Evolutionary conservation across 495 filamentous ascomycete genomes (phyloP).

Genomic region (Acidomyces sp.): DNA sequence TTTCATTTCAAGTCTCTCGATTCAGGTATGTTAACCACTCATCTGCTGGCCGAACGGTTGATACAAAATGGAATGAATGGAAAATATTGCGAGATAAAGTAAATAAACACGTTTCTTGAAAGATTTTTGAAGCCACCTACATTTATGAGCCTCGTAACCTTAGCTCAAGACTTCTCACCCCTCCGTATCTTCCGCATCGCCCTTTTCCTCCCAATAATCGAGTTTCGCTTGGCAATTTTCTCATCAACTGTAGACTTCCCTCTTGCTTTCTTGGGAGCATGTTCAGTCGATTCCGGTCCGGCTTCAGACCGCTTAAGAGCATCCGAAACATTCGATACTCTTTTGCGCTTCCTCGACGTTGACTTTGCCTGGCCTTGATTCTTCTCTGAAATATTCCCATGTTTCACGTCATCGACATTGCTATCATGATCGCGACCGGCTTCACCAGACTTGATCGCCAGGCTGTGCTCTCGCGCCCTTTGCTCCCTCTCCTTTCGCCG

Average conservation of each 20-base stretch:
- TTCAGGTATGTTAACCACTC: no score
- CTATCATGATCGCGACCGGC: no score
- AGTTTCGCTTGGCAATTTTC: slow-evolving; percentile 46
- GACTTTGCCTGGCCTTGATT: no score
- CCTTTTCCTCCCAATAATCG: slow-evolving; percentile 57
- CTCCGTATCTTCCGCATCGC: slow-evolving; percentile 41
- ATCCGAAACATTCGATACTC: neutral
- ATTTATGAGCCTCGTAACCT: no score
- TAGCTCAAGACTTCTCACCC: slow-evolving; percentile 16
- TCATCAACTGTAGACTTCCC: slow-evolving; percentile 31
- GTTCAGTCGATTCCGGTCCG: neutral
- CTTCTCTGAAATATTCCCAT: no score
- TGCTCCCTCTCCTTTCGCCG: slow-evolving; percentile 59
- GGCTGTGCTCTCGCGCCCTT: slow-evolving; percentile 39
- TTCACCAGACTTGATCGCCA: slow-evolving; percentile 15
- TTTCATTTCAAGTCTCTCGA: no score
- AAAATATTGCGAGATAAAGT: no score
- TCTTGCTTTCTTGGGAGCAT: neutral
- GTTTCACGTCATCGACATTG: no score
- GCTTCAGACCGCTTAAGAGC: neutral
- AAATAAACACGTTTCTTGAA: no score
- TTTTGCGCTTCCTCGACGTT: slow-evolving; percentile 8
- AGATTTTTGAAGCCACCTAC: no score
- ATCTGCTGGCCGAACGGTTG: no score
- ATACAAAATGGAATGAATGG: no score